Evolutionary conservation across 164 flowering plant species (phyloP).

Genomic region (Cinnamomum chago): DNA sequence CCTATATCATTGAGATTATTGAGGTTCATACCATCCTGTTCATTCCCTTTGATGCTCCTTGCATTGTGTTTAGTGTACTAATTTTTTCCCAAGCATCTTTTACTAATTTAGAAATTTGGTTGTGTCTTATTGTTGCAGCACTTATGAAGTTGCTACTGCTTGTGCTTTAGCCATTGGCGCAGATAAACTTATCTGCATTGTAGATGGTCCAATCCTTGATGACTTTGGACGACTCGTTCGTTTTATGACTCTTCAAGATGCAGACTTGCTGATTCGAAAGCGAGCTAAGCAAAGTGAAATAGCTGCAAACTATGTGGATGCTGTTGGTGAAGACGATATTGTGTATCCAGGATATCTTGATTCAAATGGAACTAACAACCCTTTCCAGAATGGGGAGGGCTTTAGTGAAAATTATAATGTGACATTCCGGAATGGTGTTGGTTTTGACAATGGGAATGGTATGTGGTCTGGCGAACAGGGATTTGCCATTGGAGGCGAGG

Average conservation of each 20-base stretch:
- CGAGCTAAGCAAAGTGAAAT: constrained; percentile 89
- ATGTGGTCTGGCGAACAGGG: constrained; percentile 85
- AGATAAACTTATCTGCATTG: constrained; percentile 88
- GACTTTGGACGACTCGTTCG: constrained; percentile 72
- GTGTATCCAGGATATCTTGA: constrained; percentile 19
- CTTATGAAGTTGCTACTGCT: constrained; percentile 98
- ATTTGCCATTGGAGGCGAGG: constrained; percentile 93
- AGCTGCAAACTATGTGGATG: constrained; percentile 91
- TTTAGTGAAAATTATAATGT: constrained; percentile 28
- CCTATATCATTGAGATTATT: not conserved
- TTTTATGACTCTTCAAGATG: constrained; percentile 83
- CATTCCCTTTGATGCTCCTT: not conserved
- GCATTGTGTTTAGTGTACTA: too few relatives aligned
- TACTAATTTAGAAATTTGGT: not conserved
- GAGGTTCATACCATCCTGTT: not conserved
- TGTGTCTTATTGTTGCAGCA: constrained; percentile 45
- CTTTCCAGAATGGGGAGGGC: constrained; percentile 35
- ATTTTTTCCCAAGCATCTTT: not conserved
- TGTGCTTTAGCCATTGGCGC: constrained; percentile 93
- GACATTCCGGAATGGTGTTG: constrained; percentile 86
- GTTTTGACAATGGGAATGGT: constrained; percentile 92
- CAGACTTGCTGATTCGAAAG: constrained; percentile 68
- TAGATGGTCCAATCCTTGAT: constrained; percentile 91
- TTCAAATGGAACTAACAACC: constrained; percentile 23
- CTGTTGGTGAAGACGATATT: constrained; percentile 56